Conservation (phyloP, 768 basidiomycete genomes). For the Leccinum subgranulosum region DNA sequence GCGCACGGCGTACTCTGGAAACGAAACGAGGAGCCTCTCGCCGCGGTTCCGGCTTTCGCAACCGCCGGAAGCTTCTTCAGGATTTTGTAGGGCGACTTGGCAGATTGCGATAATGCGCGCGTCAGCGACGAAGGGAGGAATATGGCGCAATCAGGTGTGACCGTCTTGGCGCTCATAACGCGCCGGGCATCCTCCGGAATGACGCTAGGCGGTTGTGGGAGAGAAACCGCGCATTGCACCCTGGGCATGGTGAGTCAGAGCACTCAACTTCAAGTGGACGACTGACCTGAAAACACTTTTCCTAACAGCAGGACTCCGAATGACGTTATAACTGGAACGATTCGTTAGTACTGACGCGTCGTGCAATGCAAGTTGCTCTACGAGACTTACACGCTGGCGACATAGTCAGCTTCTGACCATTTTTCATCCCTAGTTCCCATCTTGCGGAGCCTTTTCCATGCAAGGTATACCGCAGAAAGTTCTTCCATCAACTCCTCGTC, state of each 20-base stretch:
- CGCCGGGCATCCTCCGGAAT: conserved; percentile 31
- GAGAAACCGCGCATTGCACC: conserved; percentile 45
- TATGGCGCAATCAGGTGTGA: conserved; percentile 48
- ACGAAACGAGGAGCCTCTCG: conserved; percentile 45
- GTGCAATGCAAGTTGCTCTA: neutral
- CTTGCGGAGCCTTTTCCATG: conserved; percentile 42
- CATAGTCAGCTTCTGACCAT: conserved; percentile 54
- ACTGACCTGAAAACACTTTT: conserved; percentile 42
- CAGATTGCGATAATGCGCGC: conserved; percentile 40
- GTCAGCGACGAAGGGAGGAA: conserved; percentile 42
- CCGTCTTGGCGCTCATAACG: conserved; percentile 44
- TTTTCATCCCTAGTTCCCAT: conserved; percentile 46
- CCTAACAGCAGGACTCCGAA: conserved; percentile 45
- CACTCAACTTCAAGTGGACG: neutral
- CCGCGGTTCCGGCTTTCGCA: conserved; percentile 35
- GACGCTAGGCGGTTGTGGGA: conserved; percentile 41
- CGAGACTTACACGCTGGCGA: conserved; percentile 47
- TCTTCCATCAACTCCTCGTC: conserved; percentile 34
- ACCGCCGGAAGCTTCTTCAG: conserved; percentile 41
- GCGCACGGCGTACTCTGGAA: conserved; percentile 50
- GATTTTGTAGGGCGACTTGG: conserved; percentile 45
- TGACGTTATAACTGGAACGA: conserved; percentile 41
- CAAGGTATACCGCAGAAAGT: conserved; percentile 38
- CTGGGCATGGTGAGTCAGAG: conserved; percentile 26
- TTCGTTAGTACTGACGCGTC: neutral